Conservation (phyloP, 2,329 filamentous ascomycete species). For the Cladosporium sp. region DNA sequence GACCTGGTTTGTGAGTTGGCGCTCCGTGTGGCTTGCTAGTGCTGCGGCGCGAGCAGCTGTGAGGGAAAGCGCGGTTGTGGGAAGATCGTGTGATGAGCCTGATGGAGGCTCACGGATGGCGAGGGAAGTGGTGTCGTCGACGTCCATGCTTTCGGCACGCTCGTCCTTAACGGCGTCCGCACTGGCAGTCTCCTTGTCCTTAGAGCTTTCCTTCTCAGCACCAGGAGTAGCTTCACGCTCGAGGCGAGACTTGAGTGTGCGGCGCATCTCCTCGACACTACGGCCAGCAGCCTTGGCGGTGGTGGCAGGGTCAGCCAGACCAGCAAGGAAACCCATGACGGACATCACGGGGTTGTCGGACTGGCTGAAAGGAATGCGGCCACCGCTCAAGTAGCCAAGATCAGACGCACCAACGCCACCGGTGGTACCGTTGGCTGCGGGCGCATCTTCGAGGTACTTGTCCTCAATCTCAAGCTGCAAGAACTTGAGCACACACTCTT, state of each 20-base stretch:
- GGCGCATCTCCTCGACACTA: slow-evolving; percentile 82
- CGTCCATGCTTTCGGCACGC: slow-evolving; percentile 56
- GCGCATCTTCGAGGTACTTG: slow-evolving; percentile 74
- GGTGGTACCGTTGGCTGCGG: slow-evolving; percentile 59
- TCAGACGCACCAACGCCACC: slow-evolving; percentile 32
- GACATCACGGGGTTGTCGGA: slow-evolving; percentile 96
- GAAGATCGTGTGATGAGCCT: slow-evolving; percentile 39
- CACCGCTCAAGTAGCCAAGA: slow-evolving; percentile 67
- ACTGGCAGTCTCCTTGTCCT: slow-evolving; percentile 43
- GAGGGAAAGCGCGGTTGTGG: slow-evolving; percentile 80
- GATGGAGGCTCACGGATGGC: slow-evolving; percentile 49
- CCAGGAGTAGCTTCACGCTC: slow-evolving; percentile 58
- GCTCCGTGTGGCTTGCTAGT: slow-evolving; percentile 92
- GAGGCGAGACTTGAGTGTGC: slow-evolving; percentile 74
- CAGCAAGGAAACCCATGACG: slow-evolving; percentile 89
- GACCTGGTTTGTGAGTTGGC: slow-evolving; percentile 91
- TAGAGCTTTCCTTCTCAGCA: slow-evolving; percentile 52
- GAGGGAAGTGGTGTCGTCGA: slow-evolving; percentile 54
- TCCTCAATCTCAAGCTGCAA: slow-evolving; percentile 92
- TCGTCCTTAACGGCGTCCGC: slow-evolving; percentile 50
- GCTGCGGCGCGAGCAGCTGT: slow-evolving; percentile 83
- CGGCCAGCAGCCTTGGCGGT: slow-evolving; percentile 88
- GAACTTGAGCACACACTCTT: slow-evolving; percentile 97
- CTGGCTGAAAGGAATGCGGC: slow-evolving; percentile 85
- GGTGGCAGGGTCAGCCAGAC: slow-evolving; percentile 83